Evolutionary conservation across 202 grass and related monocot genomes (phyloP).

Genomic region (Dendrocalamus latiflorus): DNA sequence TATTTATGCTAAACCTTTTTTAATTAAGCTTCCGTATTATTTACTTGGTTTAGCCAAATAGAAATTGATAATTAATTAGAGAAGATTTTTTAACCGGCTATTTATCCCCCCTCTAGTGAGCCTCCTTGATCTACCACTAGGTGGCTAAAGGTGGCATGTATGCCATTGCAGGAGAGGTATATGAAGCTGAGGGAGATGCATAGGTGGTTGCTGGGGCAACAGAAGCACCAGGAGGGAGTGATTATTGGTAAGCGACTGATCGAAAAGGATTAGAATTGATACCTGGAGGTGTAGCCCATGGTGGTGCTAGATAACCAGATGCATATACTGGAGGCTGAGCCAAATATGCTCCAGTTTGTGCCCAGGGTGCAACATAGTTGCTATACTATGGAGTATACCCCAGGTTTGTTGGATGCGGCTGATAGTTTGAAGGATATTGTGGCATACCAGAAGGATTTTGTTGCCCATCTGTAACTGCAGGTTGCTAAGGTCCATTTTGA

Average conservation of each 20-base stretch:
- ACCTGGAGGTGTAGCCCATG: slow-evolving; percentile 31
- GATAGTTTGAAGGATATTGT: slow-evolving; percentile 34
- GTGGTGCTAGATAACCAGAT: slow-evolving; percentile 29
- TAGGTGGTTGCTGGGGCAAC: slow-evolving; percentile 24
- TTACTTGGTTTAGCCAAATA: too few relatives aligned
- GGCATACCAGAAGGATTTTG: slow-evolving; percentile 29
- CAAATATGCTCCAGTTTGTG: slow-evolving; percentile 46
- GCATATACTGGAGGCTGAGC: slow-evolving; percentile 33
- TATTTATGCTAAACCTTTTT: too few relatives aligned
- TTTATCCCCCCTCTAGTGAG: too few relatives aligned
- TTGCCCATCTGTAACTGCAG: slow-evolving; percentile 16
- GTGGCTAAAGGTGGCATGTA: slow-evolving; percentile 8
- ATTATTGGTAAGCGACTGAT: slow-evolving; percentile 28
- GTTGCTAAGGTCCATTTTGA: slow-evolving; percentile 34
- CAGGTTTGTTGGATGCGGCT: slow-evolving; percentile 34
- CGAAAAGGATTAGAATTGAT: slow-evolving; percentile 45
- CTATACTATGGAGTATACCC: slow-evolving; percentile 44
- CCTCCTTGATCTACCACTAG: too few relatives aligned
- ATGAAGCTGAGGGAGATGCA: slow-evolving; percentile 11
- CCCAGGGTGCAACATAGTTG: slow-evolving; percentile 73
- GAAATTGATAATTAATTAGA: too few relatives aligned
- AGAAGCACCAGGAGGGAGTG: not conserved
- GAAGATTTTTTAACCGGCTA: too few relatives aligned
- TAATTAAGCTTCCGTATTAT: too few relatives aligned
- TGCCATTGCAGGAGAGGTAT: slow-evolving; percentile 14